These are phyloP conservation scores for Paecilomyces sp. DNA, from an alignment of 2,329 filamentous ascomycete genomes.

Conservation along the genomic window DNA sequence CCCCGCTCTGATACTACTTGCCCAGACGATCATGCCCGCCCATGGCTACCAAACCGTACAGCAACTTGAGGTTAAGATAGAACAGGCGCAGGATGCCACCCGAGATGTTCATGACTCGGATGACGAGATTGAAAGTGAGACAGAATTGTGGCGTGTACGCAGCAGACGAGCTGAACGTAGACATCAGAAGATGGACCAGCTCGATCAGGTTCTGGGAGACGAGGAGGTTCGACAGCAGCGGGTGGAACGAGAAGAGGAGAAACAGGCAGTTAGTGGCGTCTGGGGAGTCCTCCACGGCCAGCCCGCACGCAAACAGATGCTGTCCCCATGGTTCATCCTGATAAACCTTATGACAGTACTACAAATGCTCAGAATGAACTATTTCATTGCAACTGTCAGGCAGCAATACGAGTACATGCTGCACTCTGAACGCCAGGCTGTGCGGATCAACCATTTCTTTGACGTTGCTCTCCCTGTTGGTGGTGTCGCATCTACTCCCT, in stretches of 20 bases:
- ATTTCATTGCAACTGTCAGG: conserved; percentile 76
- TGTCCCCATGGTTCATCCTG: conserved; percentile 75
- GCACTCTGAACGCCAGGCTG: conserved; percentile 52
- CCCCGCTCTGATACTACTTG: conserved; percentile 55
- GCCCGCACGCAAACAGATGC: conserved; percentile 63
- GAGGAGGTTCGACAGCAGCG: conserved; percentile 55
- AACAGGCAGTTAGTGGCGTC: conserved; percentile 65
- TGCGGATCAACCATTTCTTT: conserved; percentile 73
- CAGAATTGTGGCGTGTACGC: conserved; percentile 40
- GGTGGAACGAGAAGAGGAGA: conserved; percentile 54
- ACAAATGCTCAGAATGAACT: conserved; percentile 75
- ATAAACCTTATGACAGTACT: conserved; percentile 70
- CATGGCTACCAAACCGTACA: conserved; percentile 72
- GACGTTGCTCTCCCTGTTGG: conserved; percentile 74
- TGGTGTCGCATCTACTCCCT: conserved; percentile 72
- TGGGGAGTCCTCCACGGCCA: conserved; percentile 77
- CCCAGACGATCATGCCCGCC: conserved; percentile 62
- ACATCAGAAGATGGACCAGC: conserved; percentile 58
- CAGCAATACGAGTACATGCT: conserved; percentile 76
- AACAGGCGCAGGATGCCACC: conserved; percentile 36
- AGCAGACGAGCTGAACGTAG: conserved; percentile 53
- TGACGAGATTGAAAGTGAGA: conserved; percentile 44
- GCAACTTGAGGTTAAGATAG: conserved; percentile 65
- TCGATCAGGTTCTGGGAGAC: conserved; percentile 64
- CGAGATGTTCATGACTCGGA: conserved; percentile 40